Evolutionary conservation across 495 filamentous ascomycete genomes (phyloP).

Genomic region (Bombardia bombarda): DNA sequence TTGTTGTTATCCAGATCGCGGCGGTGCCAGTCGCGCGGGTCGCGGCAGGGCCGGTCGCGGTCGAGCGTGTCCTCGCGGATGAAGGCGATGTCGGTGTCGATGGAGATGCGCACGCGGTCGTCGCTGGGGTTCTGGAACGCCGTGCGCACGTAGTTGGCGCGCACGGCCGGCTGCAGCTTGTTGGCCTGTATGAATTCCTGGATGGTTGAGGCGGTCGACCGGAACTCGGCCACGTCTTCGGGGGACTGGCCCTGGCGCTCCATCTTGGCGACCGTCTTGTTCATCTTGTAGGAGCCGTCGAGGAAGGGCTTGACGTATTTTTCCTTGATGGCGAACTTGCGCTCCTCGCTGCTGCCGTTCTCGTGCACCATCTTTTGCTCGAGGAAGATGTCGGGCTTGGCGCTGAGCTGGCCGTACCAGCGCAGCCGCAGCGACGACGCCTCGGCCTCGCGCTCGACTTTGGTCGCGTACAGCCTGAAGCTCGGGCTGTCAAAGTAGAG

Average conservation of each 20-base stretch:
- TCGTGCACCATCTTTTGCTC: constrained; percentile 84
- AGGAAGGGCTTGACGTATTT: constrained; percentile 91
- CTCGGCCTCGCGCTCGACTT: constrained; percentile 68
- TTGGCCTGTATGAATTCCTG: constrained; percentile 72
- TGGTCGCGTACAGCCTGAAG: constrained; percentile 78
- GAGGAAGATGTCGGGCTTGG: constrained; percentile 68
- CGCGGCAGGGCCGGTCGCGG: constrained; percentile 72
- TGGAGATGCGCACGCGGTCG: constrained; percentile 79
- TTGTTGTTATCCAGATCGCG: constrained; percentile 73
- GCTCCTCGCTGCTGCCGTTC: constrained; percentile 65
- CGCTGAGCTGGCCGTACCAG: constrained; percentile 81
- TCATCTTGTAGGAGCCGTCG: constrained; percentile 80
- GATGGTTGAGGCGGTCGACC: constrained; percentile 64
- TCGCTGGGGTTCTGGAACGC: constrained; percentile 96
- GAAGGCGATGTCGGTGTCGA: constrained; percentile 86
- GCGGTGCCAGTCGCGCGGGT: constrained; percentile 85
- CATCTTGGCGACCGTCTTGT: constrained; percentile 81
- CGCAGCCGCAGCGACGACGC: constrained; percentile 78
- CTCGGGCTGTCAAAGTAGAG: constrained; percentile 88
- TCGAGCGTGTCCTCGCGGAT: constrained; percentile 91
- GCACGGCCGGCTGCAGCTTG: constrained; percentile 73
- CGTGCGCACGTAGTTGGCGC: constrained; percentile 89
- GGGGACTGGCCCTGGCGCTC: constrained; percentile 53
- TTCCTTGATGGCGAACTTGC: constrained; percentile 76
- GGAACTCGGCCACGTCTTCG: constrained; percentile 59